A percentile compares a stretch with the other conserved stretches of the same genome.
Evolutionary conservation across 164 flowering plant species (phyloP).

Genomic region (Vitis labrusca): DNA sequence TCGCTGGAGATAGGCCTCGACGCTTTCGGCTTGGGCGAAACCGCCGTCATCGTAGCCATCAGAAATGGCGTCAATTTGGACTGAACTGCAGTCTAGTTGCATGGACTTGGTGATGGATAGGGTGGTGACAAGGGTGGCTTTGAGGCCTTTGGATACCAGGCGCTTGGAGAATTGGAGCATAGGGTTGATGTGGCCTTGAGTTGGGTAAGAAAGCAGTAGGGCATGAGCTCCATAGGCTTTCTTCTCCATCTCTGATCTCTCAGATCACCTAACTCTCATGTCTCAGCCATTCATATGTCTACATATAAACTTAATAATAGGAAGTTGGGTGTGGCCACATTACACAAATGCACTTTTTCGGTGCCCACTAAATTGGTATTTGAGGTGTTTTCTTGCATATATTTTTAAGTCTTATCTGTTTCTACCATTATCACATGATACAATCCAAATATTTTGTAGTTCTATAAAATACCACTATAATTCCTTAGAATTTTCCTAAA

Average conservation of each 20-base stretch:
- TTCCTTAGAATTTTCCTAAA: no score
- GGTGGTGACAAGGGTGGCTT: slow-evolving; percentile 40
- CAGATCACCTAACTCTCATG: no score
- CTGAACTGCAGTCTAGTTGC: not conserved
- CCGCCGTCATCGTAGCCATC: slow-evolving; percentile 40
- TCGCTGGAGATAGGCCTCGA: slow-evolving; percentile 5
- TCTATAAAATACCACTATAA: no score
- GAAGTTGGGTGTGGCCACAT: no score
- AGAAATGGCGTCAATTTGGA: slow-evolving; percentile 24
- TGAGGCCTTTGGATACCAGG: slow-evolving; percentile 33
- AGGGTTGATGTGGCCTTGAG: slow-evolving; percentile 60
- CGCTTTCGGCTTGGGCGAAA: slow-evolving; percentile 5
- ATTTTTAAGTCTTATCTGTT: no score
- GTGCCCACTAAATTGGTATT: no score
- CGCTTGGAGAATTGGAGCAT: slow-evolving; percentile 50
- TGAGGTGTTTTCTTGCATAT: no score
- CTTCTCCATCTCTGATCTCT: not conserved
- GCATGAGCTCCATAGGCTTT: slow-evolving; percentile 18
- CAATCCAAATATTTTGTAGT: no score
- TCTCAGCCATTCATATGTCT: no score
- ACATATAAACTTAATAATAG: no score
- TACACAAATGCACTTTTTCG: no score
- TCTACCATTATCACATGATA: no score
- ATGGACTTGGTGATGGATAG: slow-evolving; percentile 15
- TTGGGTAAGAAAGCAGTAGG: slow-evolving; percentile 37